These are phyloP conservation scores for Ogataea salicorniae DNA, from an alignment of 805 yeast genomes.

Conservation along the genomic window DNA sequence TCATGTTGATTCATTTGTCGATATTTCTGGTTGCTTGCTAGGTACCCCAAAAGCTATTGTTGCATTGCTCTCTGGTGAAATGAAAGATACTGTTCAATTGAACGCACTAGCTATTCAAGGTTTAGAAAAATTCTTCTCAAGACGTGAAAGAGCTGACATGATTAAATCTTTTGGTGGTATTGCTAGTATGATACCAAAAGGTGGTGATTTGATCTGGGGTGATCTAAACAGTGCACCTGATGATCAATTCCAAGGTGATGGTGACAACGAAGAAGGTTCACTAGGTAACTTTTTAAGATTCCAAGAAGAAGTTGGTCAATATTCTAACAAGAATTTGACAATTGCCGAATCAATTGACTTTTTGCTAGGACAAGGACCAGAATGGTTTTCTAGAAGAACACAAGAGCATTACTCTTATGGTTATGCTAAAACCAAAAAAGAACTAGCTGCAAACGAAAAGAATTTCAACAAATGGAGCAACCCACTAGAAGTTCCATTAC, in stretches of 20 bases:
- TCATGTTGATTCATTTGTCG: slow-evolving; percentile 73
- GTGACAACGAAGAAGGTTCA: slow-evolving; percentile 27
- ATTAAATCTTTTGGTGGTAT: slow-evolving; percentile 87
- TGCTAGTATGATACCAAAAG: slow-evolving; percentile 94
- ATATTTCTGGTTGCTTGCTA: slow-evolving; percentile 82
- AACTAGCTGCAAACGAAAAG: slow-evolving; percentile 61
- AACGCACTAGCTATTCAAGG: slow-evolving; percentile 93
- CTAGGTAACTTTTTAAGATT: slow-evolving; percentile 76
- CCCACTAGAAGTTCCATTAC: slow-evolving; percentile 87
- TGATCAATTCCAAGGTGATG: slow-evolving; percentile 37
- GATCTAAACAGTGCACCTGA: slow-evolving; percentile 61
- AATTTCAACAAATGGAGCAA: slow-evolving; percentile 85
- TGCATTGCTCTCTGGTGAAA: slow-evolving; percentile 92
- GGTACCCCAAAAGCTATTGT: slow-evolving; percentile 95
- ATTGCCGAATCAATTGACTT: slow-evolving; percentile 63
- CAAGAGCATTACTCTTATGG: slow-evolving; percentile 76
- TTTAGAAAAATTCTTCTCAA: slow-evolving; percentile 85
- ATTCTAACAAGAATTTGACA: slow-evolving; percentile 52
- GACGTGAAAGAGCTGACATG: slow-evolving; percentile 84
- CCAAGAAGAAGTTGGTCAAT: slow-evolving; percentile 38
- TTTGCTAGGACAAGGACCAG: slow-evolving; percentile 60
- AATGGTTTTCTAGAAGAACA: slow-evolving; percentile 67
- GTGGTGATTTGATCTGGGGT: slow-evolving; percentile 92
- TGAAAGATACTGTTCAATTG: slow-evolving; percentile 94
- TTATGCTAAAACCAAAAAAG: slow-evolving; percentile 51